Percentiles rank a stretch among this genome's conserved stretches.
These are phyloP conservation scores for Saccharomycopsis babjevae DNA, from an alignment of 805 yeast genomes.

Conservation along the genomic window DNA sequence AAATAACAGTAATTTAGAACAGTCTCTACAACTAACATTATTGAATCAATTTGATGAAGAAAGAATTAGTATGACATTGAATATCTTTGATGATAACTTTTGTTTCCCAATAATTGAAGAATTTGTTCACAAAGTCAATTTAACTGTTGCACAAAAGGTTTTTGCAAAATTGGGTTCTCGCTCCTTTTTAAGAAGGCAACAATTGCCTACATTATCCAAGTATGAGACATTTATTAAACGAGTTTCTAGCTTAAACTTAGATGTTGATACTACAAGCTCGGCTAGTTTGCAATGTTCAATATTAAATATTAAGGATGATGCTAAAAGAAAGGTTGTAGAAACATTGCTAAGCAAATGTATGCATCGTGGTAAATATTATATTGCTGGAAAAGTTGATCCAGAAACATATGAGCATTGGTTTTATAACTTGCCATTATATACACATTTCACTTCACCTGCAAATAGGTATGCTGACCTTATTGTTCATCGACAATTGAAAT, in stretches of 20 bases:
- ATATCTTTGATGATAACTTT: constrained; percentile 53
- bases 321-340: constrained; percentile 64
- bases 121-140: constrained; percentile 68
- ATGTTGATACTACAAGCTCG: constrained; percentile 65
- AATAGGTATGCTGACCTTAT: constrained; percentile 86
- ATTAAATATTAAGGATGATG: constrained; percentile 48
- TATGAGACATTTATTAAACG: constrained; percentile 70
- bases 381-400: constrained; percentile 80
- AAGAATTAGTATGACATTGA: constrained; percentile 57
- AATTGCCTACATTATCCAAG: constrained; percentile 72
- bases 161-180: constrained; percentile 68
- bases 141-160: constrained; percentile 72
- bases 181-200: constrained; percentile 80
- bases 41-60: constrained; percentile 83
- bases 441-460: constrained; percentile 89
- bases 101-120: constrained; percentile 60
- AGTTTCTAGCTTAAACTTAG: constrained; percentile 53
- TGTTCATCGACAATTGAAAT: constrained; percentile 85
- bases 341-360: constrained; percentile 71
- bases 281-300: constrained; percentile 65
- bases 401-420: constrained; percentile 72
- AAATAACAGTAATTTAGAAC: constrained; percentile 37
- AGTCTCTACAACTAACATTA: constrained; percentile 44
- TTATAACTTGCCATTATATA: constrained; percentile 73
- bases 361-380: constrained; percentile 75